Conservation (phyloP, 1,139 yeast species). For the Candida anutae region DNA sequence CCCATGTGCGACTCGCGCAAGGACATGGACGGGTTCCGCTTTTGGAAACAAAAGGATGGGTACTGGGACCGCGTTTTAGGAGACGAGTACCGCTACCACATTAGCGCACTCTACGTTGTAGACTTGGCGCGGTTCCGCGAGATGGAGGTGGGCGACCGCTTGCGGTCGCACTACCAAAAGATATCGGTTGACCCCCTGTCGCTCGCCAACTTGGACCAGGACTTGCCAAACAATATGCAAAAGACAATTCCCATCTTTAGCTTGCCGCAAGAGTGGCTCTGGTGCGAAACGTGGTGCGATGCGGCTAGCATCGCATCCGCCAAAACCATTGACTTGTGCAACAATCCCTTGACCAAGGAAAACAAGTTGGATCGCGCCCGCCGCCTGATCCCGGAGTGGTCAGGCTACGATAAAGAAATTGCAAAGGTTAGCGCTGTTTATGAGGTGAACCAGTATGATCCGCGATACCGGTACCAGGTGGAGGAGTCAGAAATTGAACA, state of each 20-base stretch:
- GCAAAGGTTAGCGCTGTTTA: too few species aligned
- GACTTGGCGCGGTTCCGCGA: slow-evolving; percentile 63
- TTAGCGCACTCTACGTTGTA: slow-evolving; percentile 77
- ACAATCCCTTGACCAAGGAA: slow-evolving; percentile 75
- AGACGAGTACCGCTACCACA: slow-evolving; percentile 61
- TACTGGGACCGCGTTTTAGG: slow-evolving; percentile 71
- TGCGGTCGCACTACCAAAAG: slow-evolving; percentile 82
- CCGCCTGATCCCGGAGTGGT: slow-evolving; percentile 76
- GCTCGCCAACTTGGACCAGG: slow-evolving; percentile 81
- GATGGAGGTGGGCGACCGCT: slow-evolving; percentile 64
- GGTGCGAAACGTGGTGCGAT: slow-evolving; percentile 96
- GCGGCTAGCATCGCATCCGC: slow-evolving; percentile 54
- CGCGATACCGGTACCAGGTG: slow-evolving; percentile 1
- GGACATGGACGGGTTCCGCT: slow-evolving; percentile 80
- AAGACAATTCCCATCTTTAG: slow-evolving; percentile 57
- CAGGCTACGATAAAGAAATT: slow-evolving; percentile 49
- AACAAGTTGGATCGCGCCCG: slow-evolving; percentile 67
- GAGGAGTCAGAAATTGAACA: slow-evolving; percentile 4
- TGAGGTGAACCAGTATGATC: too few species aligned
- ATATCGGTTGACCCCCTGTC: slow-evolving; percentile 75
- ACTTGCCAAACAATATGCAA: slow-evolving; percentile 83
- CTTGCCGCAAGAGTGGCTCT: slow-evolving; percentile 75
- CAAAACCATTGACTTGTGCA: slow-evolving; percentile 75
- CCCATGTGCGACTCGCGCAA: slow-evolving; percentile 82
- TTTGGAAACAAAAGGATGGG: slow-evolving; percentile 73